Percentiles rank a stretch among this genome's conserved stretches.
These are phyloP conservation scores for Boletellus sp. DNA, from an alignment of 768 basidiomycete species.

Conservation along the genomic window DNA sequence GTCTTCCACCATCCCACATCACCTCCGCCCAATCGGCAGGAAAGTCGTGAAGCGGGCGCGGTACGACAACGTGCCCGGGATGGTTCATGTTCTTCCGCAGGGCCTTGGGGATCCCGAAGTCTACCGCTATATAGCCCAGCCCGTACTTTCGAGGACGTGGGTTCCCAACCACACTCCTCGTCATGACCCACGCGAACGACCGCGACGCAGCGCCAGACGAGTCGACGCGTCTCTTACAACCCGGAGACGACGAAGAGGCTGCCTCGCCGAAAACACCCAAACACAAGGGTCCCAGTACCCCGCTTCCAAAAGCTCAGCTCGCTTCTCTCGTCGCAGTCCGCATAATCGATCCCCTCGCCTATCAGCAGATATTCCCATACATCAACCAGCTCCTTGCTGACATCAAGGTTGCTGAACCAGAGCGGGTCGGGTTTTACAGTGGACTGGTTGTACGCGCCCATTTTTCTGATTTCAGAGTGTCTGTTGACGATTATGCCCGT, in stretches of 20 bases:
- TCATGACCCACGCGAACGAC: not conserved
- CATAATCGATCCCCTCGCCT: constrained; percentile 34
- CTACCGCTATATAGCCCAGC: too few relatives aligned
- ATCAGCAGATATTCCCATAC: constrained; percentile 47
- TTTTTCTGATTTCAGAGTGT: not conserved
- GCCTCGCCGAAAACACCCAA: not conserved
- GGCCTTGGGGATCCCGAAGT: too few relatives aligned
- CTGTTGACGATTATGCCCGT: not conserved
- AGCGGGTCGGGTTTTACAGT: constrained; percentile 51
- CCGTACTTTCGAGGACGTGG: too few relatives aligned
- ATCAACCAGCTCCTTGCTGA: constrained; percentile 61
- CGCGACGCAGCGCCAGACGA: not conserved
- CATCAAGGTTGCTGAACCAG: constrained; percentile 50
- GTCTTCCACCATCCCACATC: too few relatives aligned
- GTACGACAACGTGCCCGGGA: too few relatives aligned
- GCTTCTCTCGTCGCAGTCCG: constrained; percentile 40
- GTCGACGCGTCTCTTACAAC: constrained; percentile 13
- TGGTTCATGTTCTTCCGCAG: too few relatives aligned
- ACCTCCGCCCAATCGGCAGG: too few relatives aligned
- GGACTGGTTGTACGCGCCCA: constrained; percentile 52
- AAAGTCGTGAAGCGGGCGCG: too few relatives aligned
- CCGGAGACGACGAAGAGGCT: constrained; percentile 7
- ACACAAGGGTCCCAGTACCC: constrained; percentile 7
- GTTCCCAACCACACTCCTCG: too few relatives aligned
- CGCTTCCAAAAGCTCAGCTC: constrained; percentile 46